A percentile compares a stretch with the other conserved stretches of the same genome.
phyloP scores from a whole-genome alignment of 2,329 filamentous ascomycete species.

The Ascosphaera aggregata region DNA sequence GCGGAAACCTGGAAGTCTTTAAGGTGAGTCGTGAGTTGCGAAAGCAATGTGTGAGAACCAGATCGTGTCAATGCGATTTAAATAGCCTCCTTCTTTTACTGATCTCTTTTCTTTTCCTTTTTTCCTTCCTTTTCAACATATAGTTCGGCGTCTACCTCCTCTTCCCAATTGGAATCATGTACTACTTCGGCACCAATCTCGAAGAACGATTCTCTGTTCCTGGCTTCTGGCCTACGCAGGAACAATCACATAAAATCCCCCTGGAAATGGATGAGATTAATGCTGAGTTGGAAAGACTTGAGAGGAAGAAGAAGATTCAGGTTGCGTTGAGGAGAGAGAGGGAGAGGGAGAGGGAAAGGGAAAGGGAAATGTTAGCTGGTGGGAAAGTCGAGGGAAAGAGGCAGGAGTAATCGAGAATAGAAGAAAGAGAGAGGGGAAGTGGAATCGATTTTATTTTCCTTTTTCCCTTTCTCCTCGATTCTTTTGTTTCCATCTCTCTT shows the following conservation, averaged over 20 bases:
- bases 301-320: slow-evolving; percentile 25
- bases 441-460: background rate
- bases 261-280: slow-evolving; percentile 38
- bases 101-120: slow-evolving; percentile 1
- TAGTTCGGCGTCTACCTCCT: slow-evolving; percentile 98
- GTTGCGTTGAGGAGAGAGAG: slow-evolving; percentile 7
- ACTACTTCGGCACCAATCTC: slow-evolving; percentile 98
- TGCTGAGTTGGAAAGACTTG: slow-evolving; percentile 51
- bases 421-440: background rate
- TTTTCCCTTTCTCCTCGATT: background rate
- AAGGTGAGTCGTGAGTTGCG: slow-evolving; percentile 51
- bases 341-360: slow-evolving; percentile 4
- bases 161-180: slow-evolving; percentile 98
- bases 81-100: no score
- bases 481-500: no score
- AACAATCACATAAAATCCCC: slow-evolving; percentile 29
- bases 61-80: no score
- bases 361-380: slow-evolving; percentile 4
- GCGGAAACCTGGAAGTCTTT: slow-evolving; percentile 82
- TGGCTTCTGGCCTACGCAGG: slow-evolving; percentile 72
- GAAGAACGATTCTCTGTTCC: slow-evolving; percentile 74
- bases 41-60: no score
- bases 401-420: background rate
- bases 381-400: slow-evolving; percentile 2
- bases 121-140: background rate